Evolutionary conservation across 1,139 yeast species (phyloP).

Genomic region (Barnettozyma hawaiiensis): DNA sequence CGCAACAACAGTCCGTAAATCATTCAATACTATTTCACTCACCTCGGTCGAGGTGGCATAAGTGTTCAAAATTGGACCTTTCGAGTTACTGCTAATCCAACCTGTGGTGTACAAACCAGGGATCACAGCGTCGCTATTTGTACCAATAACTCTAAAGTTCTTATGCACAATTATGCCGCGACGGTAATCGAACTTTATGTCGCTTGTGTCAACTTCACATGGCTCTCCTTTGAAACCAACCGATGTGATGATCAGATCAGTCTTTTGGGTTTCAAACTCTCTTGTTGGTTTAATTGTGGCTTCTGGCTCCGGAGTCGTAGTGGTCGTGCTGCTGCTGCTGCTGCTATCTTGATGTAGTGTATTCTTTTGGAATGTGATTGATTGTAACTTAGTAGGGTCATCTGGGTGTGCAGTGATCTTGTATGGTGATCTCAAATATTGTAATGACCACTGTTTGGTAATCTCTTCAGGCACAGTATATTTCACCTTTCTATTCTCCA

Average conservation of each 20-base stretch:
- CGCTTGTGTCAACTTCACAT: constrained; percentile 30
- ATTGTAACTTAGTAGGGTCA: constrained; percentile 36
- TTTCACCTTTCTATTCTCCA: constrained; percentile 25
- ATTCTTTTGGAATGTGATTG: constrained; percentile 48
- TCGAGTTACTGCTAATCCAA: constrained; percentile 87
- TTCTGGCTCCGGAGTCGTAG: constrained; percentile 14
- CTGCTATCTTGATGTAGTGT: constrained; percentile 30
- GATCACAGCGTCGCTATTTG: constrained; percentile 25
- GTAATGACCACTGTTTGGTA: constrained; percentile 58
- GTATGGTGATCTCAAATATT: constrained; percentile 64
- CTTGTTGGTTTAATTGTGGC: constrained; percentile 37
- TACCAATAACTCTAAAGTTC: constrained; percentile 51
- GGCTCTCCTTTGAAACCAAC: constrained; percentile 79
- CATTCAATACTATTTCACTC: constrained; percentile 59
- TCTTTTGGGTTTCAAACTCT: constrained; percentile 5
- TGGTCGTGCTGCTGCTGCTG: too few species aligned
- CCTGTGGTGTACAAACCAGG: constrained; percentile 78
- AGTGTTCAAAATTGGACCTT: constrained; percentile 88
- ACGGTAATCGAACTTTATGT: constrained; percentile 47
- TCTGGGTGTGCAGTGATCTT: constrained; percentile 39
- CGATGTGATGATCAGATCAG: constrained; percentile 74
- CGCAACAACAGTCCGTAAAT: constrained; percentile 32
- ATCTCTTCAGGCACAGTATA: constrained; percentile 25
- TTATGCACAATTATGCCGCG: constrained; percentile 53
- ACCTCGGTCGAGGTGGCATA: constrained; percentile 81